Percentiles rank a stretch among this genome's conserved stretches.
phyloP scores from a whole-genome alignment of 2,329 filamentous ascomycete genomes.

The Aureobasidium zeae region DNA sequence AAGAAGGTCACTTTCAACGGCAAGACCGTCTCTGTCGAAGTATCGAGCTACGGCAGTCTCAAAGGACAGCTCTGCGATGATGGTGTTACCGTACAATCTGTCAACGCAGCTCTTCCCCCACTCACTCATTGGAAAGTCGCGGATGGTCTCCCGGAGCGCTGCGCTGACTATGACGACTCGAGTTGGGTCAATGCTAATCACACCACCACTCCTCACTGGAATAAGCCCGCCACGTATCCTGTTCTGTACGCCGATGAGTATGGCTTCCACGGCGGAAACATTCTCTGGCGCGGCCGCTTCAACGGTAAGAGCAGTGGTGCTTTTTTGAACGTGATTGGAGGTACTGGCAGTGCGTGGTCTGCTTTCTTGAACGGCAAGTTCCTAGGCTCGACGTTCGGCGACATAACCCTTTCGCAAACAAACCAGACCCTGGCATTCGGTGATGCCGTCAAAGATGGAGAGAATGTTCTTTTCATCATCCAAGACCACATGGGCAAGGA shows the following conservation, averaged over 20 bases:
- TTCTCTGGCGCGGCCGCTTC: slow-evolving; percentile 36
- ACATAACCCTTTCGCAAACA: slow-evolving; percentile 33
- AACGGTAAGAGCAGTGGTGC: slow-evolving; percentile 30
- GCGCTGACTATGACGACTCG: slow-evolving; percentile 35
- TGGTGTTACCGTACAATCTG: slow-evolving; percentile 21
- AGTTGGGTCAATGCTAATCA: slow-evolving; percentile 37
- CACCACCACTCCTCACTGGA: slow-evolving; percentile 28
- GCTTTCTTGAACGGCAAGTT: slow-evolving; percentile 50
- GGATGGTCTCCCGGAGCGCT: slow-evolving; percentile 43
- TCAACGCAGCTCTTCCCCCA: slow-evolving; percentile 28
- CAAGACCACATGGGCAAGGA: slow-evolving; percentile 55
- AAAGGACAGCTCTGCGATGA: slow-evolving; percentile 24
- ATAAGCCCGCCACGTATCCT: slow-evolving; percentile 31
- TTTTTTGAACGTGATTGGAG: slow-evolving; percentile 44
- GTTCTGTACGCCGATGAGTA: slow-evolving; percentile 36
- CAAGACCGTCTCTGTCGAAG: slow-evolving; percentile 22
- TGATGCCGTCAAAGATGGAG: slow-evolving; percentile 34
- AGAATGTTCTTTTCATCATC: slow-evolving; percentile 46
- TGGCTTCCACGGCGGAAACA: slow-evolving; percentile 34
- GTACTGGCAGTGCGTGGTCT: slow-evolving; percentile 45
- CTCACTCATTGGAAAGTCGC: slow-evolving; percentile 40
- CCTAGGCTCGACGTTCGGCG: slow-evolving; percentile 47
- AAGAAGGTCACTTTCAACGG: slow-evolving; percentile 33
- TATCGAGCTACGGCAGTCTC: slow-evolving; percentile 31
- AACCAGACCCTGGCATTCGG: slow-evolving; percentile 42